These are phyloP conservation scores for Solanum chiquidenum DNA, from an alignment of 257 asterid genomes.

Conservation along the genomic window DNA sequence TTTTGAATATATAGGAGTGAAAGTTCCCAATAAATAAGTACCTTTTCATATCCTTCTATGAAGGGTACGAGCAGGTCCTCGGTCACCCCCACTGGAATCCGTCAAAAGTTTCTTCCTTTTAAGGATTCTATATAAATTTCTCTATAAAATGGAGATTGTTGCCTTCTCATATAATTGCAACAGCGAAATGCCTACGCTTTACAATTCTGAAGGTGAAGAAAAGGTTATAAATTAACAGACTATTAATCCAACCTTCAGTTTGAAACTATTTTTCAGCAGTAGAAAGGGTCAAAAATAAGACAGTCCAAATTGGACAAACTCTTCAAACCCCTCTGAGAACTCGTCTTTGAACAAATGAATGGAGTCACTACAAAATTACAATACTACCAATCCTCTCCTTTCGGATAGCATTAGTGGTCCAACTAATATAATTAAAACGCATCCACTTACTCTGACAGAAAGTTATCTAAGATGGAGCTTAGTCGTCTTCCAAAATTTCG, in stretches of 20 bases:
- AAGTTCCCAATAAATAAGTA: not conserved
- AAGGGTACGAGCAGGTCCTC: not conserved
- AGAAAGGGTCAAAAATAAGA: not conserved
- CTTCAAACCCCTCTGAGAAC: not conserved
- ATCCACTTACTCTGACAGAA: constrained; percentile 37
- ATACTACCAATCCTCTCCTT: not conserved
- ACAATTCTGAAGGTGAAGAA: not conserved
- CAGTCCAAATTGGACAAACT: not conserved
- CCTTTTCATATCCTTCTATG: not conserved
- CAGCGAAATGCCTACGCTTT: not conserved
- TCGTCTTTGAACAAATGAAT: not conserved
- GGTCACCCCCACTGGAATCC: not conserved
- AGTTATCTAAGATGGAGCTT: constrained; percentile 31
- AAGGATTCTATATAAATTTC: not conserved
- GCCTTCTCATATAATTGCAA: not conserved
- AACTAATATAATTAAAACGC: not conserved
- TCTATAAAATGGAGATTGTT: not conserved
- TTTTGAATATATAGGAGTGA: not conserved
- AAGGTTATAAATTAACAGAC: not conserved
- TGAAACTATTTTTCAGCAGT: not conserved
- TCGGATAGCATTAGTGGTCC: not conserved
- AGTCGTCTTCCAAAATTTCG: constrained; percentile 35
- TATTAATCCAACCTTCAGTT: not conserved
- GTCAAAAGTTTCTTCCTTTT: not conserved
- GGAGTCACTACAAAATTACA: not conserved